A percentile compares a stretch with the other conserved stretches of the same genome.
phyloP scores from a whole-genome alignment of 176 grass and related monocot species.

The Lolium multiflorum region DNA sequence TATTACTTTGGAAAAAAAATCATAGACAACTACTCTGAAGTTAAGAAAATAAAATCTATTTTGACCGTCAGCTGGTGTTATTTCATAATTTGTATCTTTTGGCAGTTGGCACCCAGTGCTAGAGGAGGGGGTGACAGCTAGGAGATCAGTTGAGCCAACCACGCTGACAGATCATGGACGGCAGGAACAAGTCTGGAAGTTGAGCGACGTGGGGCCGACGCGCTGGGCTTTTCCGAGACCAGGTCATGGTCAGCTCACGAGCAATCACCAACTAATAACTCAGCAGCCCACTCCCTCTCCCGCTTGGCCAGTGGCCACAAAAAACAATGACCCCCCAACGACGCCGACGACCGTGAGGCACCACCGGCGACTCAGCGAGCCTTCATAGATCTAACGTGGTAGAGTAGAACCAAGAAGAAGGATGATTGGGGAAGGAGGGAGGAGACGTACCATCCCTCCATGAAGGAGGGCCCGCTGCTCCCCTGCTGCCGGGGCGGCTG shows the following conservation, averaged over 20 bases:
- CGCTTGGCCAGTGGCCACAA: neutral
- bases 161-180: neutral
- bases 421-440: neutral
- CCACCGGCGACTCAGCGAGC: no score
- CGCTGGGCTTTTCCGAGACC: neutral
- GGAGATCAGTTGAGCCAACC: neutral
- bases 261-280: neutral
- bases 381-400: slow-evolving; percentile 15
- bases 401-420: neutral
- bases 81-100: neutral
- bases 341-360: neutral
- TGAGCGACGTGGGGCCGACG: neutral
- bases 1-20: neutral
- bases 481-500: slow-evolving; percentile 54
- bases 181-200: neutral
- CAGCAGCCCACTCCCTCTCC: neutral
- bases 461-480: slow-evolving; percentile 69
- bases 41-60: no score
- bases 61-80: neutral
- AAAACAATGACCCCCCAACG: neutral
- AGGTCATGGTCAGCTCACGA: slow-evolving; percentile 8
- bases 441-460: slow-evolving; percentile 63
- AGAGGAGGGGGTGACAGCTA: neutral
- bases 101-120: neutral
- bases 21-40: neutral